Evolutionary conservation across 139 green algal genomes (phyloP).

Genomic region (Spirogloea muscicola): DNA sequence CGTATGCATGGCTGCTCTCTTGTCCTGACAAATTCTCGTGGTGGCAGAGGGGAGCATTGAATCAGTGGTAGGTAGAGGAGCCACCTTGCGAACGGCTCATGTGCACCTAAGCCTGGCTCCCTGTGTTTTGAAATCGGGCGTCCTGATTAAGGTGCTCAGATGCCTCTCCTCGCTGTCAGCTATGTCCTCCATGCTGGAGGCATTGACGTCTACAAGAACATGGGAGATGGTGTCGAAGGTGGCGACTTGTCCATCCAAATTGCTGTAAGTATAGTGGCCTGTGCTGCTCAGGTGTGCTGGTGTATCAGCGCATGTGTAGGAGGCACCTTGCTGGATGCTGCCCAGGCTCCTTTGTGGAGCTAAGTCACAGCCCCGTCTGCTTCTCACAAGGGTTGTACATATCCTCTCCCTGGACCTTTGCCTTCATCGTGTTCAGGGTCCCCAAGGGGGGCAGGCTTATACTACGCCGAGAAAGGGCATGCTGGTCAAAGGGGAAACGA

Average conservation of each 20-base stretch:
- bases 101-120: too few species aligned
- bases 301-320: background rate
- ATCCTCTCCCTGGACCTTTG: too few species aligned
- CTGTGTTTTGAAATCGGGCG: too few species aligned
- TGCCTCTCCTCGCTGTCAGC: too few species aligned
- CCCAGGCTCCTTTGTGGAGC: too few species aligned
- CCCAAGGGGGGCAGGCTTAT: background rate
- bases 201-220: constrained; percentile 87
- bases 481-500: constrained; percentile 70
- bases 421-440: background rate
- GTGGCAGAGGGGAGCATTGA: constrained; percentile 64
- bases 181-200: constrained; percentile 69
- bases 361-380: too few species aligned
- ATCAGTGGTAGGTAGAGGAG: too few species aligned
- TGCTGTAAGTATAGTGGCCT: background rate
- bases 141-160: too few species aligned
- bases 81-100: too few species aligned
- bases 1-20: constrained; percentile 4
- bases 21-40: constrained; percentile 54
- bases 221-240: constrained; percentile 67
- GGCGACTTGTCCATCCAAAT: constrained; percentile 33
- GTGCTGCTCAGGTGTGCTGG: background rate
- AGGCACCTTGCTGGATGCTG: too few species aligned
- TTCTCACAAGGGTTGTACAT: too few species aligned
- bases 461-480: constrained; percentile 53